Conservation (phyloP, 2,329 filamentous ascomycete species). For the Colletotrichum tropicale region DNA sequence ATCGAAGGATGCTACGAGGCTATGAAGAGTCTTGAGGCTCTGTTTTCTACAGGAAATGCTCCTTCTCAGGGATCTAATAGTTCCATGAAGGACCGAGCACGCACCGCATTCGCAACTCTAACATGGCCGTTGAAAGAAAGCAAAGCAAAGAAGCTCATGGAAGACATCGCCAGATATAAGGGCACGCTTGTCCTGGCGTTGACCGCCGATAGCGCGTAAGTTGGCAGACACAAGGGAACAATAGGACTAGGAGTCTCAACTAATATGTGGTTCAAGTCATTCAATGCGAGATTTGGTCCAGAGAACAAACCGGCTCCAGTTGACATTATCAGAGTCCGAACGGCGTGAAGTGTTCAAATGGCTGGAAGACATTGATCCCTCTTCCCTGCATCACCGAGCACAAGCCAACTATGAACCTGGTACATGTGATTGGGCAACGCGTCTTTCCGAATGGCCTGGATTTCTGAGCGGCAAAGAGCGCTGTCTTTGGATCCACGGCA, state of each 20-base stretch:
- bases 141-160: not conserved
- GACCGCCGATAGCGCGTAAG: too few species aligned
- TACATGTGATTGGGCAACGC: not conserved
- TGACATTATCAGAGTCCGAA: not conserved
- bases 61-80: too few species aligned
- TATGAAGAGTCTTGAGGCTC: not conserved
- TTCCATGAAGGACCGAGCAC: not conserved
- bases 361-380: not conserved
- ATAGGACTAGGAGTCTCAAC: too few species aligned
- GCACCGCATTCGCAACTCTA: rapidly evolving
- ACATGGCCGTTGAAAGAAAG: not conserved
- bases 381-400: not conserved
- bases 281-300: too few species aligned
- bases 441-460: not conserved
- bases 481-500: not conserved
- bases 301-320: rapidly evolving
- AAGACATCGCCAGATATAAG: not conserved
- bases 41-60: too few species aligned
- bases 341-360: not conserved
- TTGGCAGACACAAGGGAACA: too few species aligned
- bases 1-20: not conserved
- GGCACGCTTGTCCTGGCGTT: not conserved
- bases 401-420: not conserved
- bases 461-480: not conserved
- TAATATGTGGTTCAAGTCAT: too few species aligned